Percentiles rank a stretch among this genome's conserved stretches.
Evolutionary conservation across 345 rosid species (phyloP).

Genomic region (Gossypium thurberi): DNA sequence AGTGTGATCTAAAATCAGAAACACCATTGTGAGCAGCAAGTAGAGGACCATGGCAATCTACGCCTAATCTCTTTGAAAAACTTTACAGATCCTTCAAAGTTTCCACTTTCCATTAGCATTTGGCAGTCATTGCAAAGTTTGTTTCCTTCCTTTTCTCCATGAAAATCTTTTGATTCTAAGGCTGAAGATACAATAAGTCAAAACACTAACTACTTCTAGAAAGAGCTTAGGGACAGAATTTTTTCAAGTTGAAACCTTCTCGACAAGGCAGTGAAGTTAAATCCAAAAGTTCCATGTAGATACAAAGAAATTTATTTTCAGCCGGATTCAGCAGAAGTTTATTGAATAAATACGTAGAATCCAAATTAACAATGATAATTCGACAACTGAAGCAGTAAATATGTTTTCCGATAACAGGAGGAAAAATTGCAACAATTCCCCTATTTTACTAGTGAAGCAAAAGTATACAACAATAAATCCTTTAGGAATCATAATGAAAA

Average conservation of each 20-base stretch:
- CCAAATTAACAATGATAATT: background rate
- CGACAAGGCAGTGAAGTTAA: background rate
- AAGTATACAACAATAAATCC: background rate
- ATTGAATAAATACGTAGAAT: background rate
- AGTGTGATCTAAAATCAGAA: background rate
- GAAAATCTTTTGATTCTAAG: background rate
- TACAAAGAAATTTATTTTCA: background rate
- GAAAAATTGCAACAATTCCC: conserved; percentile 3
- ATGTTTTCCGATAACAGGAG: background rate
- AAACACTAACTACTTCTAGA: background rate
- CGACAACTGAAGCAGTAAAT: background rate
- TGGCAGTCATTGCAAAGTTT: background rate
- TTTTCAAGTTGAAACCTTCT: background rate
- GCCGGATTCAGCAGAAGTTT: background rate
- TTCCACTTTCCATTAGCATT: background rate
- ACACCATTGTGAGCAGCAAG: background rate
- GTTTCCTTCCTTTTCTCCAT: background rate
- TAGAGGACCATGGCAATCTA: background rate
- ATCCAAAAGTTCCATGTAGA: background rate
- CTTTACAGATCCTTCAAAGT: background rate
- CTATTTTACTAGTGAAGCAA: background rate
- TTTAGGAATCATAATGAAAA: background rate
- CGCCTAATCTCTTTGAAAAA: background rate
- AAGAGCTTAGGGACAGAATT: background rate
- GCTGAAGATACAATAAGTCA: background rate